These are phyloP conservation scores for Catharanthus roseus DNA, from an alignment of 257 asterid species.

Conservation along the genomic window DNA sequence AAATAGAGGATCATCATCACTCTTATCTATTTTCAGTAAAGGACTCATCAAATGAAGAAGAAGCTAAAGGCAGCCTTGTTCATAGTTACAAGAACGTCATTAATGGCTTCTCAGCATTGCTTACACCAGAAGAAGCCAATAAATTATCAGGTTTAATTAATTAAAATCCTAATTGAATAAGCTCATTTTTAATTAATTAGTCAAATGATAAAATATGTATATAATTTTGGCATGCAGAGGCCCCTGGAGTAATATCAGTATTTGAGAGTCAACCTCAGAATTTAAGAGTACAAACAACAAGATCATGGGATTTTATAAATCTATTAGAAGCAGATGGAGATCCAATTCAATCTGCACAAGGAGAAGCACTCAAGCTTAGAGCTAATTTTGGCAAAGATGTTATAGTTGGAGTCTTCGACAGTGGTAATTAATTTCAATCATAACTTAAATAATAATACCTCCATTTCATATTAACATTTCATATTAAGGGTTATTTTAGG, in stretches of 20 bases:
- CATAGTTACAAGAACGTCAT: slow-evolving; percentile 40
- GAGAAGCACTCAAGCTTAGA: slow-evolving; percentile 12
- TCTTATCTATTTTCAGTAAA: slow-evolving; percentile 26
- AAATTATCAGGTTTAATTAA: slow-evolving; percentile 28
- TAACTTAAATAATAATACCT: too few relatives aligned
- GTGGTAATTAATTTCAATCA: slow-evolving; percentile 33
- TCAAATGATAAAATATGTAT: too few relatives aligned
- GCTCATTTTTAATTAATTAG: too few relatives aligned
- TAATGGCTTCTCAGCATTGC: slow-evolving; percentile 49
- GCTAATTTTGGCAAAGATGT: slow-evolving; percentile 32
- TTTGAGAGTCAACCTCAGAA: slow-evolving; percentile 34
- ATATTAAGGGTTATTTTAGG: too few relatives aligned
- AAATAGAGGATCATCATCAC: slow-evolving; percentile 31
- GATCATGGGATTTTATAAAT: slow-evolving; percentile 46
- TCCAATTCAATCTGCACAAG: background rate
- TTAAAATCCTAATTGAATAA: too few relatives aligned
- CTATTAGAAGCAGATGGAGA: slow-evolving; percentile 21
- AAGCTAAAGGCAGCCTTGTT: slow-evolving; percentile 26
- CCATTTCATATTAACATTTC: too few relatives aligned
- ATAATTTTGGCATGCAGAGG: too few relatives aligned
- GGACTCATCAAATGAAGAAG: slow-evolving; percentile 28
- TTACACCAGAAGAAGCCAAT: slow-evolving; percentile 41
- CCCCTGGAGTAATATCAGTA: slow-evolving; percentile 25
- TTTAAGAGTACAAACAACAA: slow-evolving; percentile 33
- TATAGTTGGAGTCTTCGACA: slow-evolving; percentile 30